Evolutionary conservation across 352 stramenopile species (phyloP), one percentile per base, ranked within the genome.

Genomic region (Phytophthora pisi): DNA sequence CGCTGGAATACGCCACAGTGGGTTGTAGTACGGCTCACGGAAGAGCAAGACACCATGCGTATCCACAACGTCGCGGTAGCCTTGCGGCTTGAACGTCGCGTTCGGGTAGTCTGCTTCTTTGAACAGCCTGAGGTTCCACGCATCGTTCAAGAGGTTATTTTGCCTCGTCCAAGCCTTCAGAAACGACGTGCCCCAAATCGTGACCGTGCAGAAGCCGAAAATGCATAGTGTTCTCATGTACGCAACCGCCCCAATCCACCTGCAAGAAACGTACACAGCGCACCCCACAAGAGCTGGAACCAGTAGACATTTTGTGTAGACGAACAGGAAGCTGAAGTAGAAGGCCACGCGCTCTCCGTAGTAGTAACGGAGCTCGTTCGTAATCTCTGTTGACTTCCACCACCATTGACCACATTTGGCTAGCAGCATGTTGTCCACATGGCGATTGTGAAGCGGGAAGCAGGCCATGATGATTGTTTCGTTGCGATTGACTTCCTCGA

Each of bases 61-160:
- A 57, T 95, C 88, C 9, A 93, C 78, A 1, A 95, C 86, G 38
- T 95, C 84, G 0, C 78, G 77, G 54, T 88, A 95, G 0, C 86
- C 84, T 50, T 92, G 81, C 0, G 88, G 88, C 45, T 82, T 83
- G 66, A 95, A 95, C 2, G 73, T 89, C 31, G 84, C 57, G 63
- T 95, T 95, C 6, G 88, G 84, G 49, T 95, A 95, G 51, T 95
- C 86, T 11, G 88, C 88, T 70, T 95, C 88, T 56, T 95, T 95
- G 66, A 95, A 93, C 24, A 95, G 69, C 0, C 88, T 80, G 8
- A 95, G 43, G 40, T 95, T 95, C 88, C 88, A 95, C 51, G 70
- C 82, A 60, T 95, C 84, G 46, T 93, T 93, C 8, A 95, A 76
- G 26, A 89, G 42, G 11, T 90, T 90, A 61, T 93, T 95, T 67